Base-by-base conservation (phyloP, 345 rosid species). In the Bruguiera parviflora region DNA sequence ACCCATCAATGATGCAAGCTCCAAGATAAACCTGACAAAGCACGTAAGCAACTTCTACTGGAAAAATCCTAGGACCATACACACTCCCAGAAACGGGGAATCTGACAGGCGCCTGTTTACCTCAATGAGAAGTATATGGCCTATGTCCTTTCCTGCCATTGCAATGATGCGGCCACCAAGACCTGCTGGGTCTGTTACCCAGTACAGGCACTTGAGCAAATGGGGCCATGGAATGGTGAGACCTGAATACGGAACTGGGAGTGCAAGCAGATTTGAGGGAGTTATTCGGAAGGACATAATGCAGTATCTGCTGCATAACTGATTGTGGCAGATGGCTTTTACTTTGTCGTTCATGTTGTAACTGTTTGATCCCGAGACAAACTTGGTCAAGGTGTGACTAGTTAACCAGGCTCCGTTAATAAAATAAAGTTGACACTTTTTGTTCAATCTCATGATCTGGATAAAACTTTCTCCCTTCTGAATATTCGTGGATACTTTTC, bases 201-300 rank as follows among this genome's bases (percentile, higher is more conserved):
- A 86, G 70, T 84, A 79, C 83, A 81, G 96, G 81, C 85, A 84
- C 64, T 75, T 84, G 64, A 63, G 46, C 71, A 63, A 37, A 29
- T 24, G 24, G 37, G 70, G 65, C 52, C 72, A 75, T 49, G 77
- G 77, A 58, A 67, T 72, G 62, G 46, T 63, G n/a, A 71, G 51
- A 52, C 75, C 72, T 46, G 78, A 71, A 64, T 76, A 66, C 74
- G 27, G 58, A 5, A 65, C 39, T 22, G 21, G 63, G 20, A 47
- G 78, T 47, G 82, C 66, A 53, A 27, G 81, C 37, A 56, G 74
- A 25, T 76, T 68, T 64, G 77, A 80, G 6, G 84, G 85, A 64
- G 85, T 86, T 18, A 58, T 89, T 65, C 73, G 96, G 56, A 83
- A 88, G 78, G 97, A 94, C 77, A 88, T 87, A 72, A 75, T 86